Conservation (phyloP, 768 basidiomycete genomes). For the Mycena epipterygia region DNA sequence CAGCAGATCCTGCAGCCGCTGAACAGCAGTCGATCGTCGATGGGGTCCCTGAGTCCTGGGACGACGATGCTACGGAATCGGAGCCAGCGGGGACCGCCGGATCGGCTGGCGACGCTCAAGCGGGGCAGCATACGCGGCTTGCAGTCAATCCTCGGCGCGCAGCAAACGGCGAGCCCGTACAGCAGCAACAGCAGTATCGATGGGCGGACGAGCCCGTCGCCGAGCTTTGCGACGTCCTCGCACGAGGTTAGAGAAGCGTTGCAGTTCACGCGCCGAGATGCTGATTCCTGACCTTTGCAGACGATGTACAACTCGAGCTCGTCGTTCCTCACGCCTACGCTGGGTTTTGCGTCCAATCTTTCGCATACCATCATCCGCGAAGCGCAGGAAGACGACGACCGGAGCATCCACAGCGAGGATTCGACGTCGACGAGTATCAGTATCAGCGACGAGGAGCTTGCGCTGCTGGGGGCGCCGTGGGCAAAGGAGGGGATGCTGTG, state of each 20-base stretch:
- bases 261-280: not conserved
- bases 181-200: slow-evolving; percentile 88
- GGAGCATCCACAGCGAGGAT: slow-evolving; percentile 74
- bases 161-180: slow-evolving; percentile 81
- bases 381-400: slow-evolving; percentile 89
- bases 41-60: slow-evolving; percentile 71
- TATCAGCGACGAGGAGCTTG: slow-evolving; percentile 95
- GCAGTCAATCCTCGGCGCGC: slow-evolving; percentile 80
- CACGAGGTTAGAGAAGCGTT: slow-evolving; percentile 63
- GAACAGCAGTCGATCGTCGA: slow-evolving; percentile 65
- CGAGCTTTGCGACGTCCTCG: slow-evolving; percentile 92
- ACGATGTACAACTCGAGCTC: slow-evolving; percentile 68
- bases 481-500: slow-evolving; percentile 98
- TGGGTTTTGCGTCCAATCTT: slow-evolving; percentile 98
- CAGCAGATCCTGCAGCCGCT: slow-evolving; percentile 92
- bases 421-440: slow-evolving; percentile 83
- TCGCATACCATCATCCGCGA: slow-evolving; percentile 98
- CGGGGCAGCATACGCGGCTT: slow-evolving; percentile 93
- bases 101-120: slow-evolving; percentile 84
- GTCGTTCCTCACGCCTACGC: slow-evolving; percentile 82
- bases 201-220: slow-evolving; percentile 94
- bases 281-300: not conserved
- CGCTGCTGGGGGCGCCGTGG: slow-evolving; percentile 96
- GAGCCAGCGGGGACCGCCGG: slow-evolving; percentile 78
- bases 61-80: slow-evolving; percentile 71